Evolutionary conservation across 2,329 filamentous ascomycete genomes (phyloP), one percentile per base, ranked within the genome.

Genomic region (Ascochyta pisi): DNA sequence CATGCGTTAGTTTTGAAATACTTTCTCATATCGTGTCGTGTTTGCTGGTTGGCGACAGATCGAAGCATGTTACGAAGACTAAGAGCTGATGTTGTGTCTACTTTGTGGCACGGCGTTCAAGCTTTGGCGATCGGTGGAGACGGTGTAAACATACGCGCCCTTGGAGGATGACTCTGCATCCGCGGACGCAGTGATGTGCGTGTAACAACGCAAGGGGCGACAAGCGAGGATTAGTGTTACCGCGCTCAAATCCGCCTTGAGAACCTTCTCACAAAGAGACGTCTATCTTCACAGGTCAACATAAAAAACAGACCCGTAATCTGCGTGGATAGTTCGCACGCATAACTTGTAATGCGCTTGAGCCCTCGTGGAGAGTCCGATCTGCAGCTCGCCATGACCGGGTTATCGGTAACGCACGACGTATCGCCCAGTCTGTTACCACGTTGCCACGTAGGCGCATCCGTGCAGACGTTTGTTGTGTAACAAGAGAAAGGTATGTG

Each of bases 61-160:
- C 37, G 19, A 9, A 38, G 22, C n/a, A 43, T 56, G 42, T 56
- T 42, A 56, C 53, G 37, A 47, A 51, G 26, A 47, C 46, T 51
- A 56, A 56, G 38, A 51, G 43, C 27, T 40, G 53, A 48, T n/a
- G 53, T 56, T 35, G 53, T 56, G 47, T 51, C 51, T 43, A 29
- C 47, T 42, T 43, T 56, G 53, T 56, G 48, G 42, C 42, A 56
- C 53, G 35, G 42, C 27, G 26, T 29, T 34, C 29, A 33, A 55
- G 27, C 41, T 29, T 41, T 53, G 29, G 16, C 42, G 53, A 56
- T 56, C 42, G 47, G 48, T 56, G 47, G 53, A 38, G 53, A 56
- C 42, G 3, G 41, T 40, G 27, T 33, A 37, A 37, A 33, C 19
- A n/a, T 23, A 26, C n/a, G 38, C 41, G 19, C 42, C 42, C 53